Percentiles rank a stretch among this genome's conserved stretches.
Evolutionary conservation across 139 green algal genomes (phyloP).

Genomic region (Volvox reticuliferus): DNA sequence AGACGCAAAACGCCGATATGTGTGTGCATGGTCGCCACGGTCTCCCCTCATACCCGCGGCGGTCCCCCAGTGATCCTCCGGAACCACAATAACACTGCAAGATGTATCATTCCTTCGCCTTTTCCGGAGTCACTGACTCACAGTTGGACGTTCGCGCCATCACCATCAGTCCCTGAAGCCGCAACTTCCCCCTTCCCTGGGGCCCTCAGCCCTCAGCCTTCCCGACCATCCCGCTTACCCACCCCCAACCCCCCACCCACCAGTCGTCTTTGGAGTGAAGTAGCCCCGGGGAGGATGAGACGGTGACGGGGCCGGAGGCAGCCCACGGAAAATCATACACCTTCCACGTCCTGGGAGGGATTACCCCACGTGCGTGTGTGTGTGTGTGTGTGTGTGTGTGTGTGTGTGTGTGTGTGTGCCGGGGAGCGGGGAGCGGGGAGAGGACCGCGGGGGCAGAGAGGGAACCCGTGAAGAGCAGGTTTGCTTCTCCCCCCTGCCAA

Average conservation of each 20-base stretch:
- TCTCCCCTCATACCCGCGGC: neutral
- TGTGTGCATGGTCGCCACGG: neutral
- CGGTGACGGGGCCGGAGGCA: slow-evolving; percentile 39
- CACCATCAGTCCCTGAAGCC: too few relatives aligned
- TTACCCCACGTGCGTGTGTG: neutral
- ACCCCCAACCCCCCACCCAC: neutral
- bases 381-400: neutral
- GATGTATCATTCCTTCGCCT: too few relatives aligned
- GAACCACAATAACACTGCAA: neutral
- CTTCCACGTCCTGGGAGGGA: slow-evolving; percentile 54
- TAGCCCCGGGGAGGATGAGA: slow-evolving; percentile 53
- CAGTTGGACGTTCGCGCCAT: too few relatives aligned
- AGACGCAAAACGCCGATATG: too few relatives aligned
- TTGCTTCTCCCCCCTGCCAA: too few relatives aligned
- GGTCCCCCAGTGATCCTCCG: neutral
- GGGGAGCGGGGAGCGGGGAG: neutral
- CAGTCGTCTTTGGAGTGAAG: slow-evolving; percentile 65
- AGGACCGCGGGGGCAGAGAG: neutral
- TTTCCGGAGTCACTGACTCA: too few relatives aligned
- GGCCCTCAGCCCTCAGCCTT: neutral
- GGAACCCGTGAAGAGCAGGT: neutral
- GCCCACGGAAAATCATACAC: slow-evolving; percentile 59
- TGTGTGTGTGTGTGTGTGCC: too few relatives aligned
- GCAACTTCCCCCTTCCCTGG: neutral
- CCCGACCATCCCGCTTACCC: neutral